phyloP scores from a whole-genome alignment of 192 early-diverging fungal species.

The Glomus cerebriforme region DNA sequence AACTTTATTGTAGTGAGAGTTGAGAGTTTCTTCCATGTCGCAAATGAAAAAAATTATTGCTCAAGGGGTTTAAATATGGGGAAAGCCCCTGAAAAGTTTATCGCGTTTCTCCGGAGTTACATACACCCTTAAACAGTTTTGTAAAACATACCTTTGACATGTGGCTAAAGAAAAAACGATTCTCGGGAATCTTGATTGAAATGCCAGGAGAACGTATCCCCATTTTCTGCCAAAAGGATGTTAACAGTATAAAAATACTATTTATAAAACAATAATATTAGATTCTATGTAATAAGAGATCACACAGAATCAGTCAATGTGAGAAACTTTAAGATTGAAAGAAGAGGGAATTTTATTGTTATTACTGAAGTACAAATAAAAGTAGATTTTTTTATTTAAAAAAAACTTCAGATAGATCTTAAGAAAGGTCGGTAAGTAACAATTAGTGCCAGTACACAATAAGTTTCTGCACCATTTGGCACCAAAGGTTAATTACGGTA shows the following conservation, averaged over 20 bases:
- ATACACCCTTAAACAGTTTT: neutral
- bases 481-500: neutral
- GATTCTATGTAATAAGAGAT: neutral
- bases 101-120: neutral
- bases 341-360: neutral
- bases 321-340: neutral
- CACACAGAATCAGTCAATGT: neutral
- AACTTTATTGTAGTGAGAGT: neutral
- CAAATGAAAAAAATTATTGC: neutral
- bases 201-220: conserved; percentile 7
- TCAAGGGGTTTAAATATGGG: neutral
- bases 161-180: neutral
- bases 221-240: conserved; percentile 8
- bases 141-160: conserved; percentile 23
- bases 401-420: neutral
- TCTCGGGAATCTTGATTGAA: conserved; percentile 18
- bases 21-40: neutral
- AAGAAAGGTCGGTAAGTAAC: neutral
- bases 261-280: neutral
- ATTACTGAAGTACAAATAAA: neutral
- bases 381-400: neutral
- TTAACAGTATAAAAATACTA: neutral
- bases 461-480: neutral
- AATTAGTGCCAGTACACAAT: neutral
- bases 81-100: neutral